Evolutionary conservation across 1,139 yeast genomes (phyloP).

Genomic region (Taphrina betulina): DNA sequence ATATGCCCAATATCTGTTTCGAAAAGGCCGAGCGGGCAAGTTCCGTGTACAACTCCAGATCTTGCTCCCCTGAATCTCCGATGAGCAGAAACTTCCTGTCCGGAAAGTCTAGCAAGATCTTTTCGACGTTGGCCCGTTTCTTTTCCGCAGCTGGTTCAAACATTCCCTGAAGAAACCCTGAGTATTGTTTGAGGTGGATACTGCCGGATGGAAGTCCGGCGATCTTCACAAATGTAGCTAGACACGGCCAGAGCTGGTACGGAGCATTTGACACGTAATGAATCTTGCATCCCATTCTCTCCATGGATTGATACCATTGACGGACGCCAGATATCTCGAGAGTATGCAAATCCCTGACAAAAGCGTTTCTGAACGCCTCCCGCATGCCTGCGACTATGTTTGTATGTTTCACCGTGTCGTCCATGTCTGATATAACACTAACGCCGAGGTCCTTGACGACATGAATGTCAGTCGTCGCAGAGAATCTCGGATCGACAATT

Average conservation of each 20-base stretch:
- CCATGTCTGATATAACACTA: conserved; percentile 85
- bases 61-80: conserved; percentile 96
- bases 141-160: conserved; percentile 85
- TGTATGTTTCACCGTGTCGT: conserved; percentile 86
- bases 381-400: conserved; percentile 88
- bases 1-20: conserved; percentile 65
- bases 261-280: conserved; percentile 97
- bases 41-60: conserved; percentile 83
- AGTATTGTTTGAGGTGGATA: conserved; percentile 79
- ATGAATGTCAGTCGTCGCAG: conserved; percentile 35
- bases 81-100: conserved; percentile 71
- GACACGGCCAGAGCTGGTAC: conserved; percentile 73
- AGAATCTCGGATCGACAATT: conserved; percentile 36
- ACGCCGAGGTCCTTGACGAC: conserved; percentile 49
- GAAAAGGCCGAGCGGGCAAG: conserved; percentile 61
- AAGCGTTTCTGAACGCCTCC: conserved; percentile 72
- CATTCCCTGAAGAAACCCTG: conserved; percentile 73
- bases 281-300: conserved; percentile 53
- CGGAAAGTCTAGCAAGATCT: conserved; percentile 74
- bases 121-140: conserved; percentile 63
- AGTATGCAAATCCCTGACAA: conserved; percentile 60
- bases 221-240: conserved; percentile 58
- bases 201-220: conserved; percentile 73
- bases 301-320: conserved; percentile 60
- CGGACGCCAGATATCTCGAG: conserved; percentile 75